phyloP scores from a whole-genome alignment of 768 basidiomycete genomes.

The Paxillus involutus region DNA sequence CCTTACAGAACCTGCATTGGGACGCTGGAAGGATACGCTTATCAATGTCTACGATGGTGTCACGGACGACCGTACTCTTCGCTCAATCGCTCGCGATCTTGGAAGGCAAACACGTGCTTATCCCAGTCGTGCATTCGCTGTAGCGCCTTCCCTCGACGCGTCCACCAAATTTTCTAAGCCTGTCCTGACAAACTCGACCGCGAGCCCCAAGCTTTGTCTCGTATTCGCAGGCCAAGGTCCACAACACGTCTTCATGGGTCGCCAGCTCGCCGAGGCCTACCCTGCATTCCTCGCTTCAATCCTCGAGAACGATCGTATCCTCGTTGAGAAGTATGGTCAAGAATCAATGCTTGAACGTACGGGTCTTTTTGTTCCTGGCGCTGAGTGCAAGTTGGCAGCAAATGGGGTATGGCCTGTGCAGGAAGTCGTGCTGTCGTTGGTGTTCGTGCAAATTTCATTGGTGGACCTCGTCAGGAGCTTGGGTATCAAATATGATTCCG shows the following conservation, averaged over 20 bases:
- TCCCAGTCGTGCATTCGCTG: constrained; percentile 24
- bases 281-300: constrained; percentile 31
- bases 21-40: constrained; percentile 26
- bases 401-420: constrained; percentile 33
- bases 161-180: constrained; percentile 31
- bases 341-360: constrained; percentile 34
- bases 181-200: constrained; percentile 19
- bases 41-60: constrained; percentile 10
- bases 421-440: constrained; percentile 33
- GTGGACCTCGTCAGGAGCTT: constrained; percentile 32
- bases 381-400: constrained; percentile 18
- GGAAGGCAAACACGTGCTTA: constrained; percentile 31
- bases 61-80: constrained; percentile 23
- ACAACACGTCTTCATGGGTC: constrained; percentile 36
- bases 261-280: constrained; percentile 32
- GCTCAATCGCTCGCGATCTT: constrained; percentile 27
- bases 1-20: constrained; percentile 25
- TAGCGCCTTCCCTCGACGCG: constrained; percentile 20
- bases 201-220: constrained; percentile 32
- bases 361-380: constrained; percentile 31
- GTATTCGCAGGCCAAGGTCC: constrained; percentile 39
- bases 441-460: constrained; percentile 33
- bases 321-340: constrained; percentile 26
- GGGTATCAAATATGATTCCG: constrained; percentile 33
- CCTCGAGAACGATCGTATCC: constrained; percentile 32